Evolutionary conservation across 306 rosid species (phyloP).

Genomic region (Glycyrrhiza uralensis): DNA sequence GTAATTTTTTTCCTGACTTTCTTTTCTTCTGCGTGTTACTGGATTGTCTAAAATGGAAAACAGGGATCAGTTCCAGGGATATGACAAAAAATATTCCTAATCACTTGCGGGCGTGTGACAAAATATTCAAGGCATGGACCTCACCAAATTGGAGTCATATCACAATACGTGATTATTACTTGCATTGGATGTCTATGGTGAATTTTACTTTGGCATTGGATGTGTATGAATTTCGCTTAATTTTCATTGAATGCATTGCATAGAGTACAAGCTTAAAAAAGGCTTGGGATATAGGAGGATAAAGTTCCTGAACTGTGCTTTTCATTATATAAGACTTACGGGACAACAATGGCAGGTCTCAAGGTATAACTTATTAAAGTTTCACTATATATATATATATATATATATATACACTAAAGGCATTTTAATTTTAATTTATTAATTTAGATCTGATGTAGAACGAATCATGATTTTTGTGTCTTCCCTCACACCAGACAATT

Average conservation of each 20-base stretch:
- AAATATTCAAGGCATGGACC: slow-evolving; percentile 59
- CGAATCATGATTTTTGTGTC: slow-evolving; percentile 5
- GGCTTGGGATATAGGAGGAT: slow-evolving; percentile 58
- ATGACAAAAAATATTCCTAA: no score
- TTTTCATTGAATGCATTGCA: background rate
- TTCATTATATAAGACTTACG: slow-evolving; percentile 67
- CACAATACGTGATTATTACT: background rate
- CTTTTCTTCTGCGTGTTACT: background rate
- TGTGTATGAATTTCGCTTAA: background rate
- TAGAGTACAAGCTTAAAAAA: slow-evolving; percentile 70
- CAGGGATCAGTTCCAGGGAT: slow-evolving; percentile 45
- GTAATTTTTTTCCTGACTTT: background rate
- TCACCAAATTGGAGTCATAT: background rate
- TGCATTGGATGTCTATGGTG: no score
- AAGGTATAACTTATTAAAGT: no score
- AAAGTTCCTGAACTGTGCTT: slow-evolving; percentile 58
- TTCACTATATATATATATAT: background rate
- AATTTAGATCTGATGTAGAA: background rate
- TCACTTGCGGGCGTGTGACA: slow-evolving; percentile 44
- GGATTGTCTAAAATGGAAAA: slow-evolving; percentile 57
- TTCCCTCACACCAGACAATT: slow-evolving; percentile 52
- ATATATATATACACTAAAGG: no score
- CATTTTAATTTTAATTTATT: background rate
- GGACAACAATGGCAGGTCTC: slow-evolving; percentile 95
- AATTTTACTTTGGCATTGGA: no score